These are phyloP conservation scores for Diaporthe helianthi DNA, from an alignment of 2,329 filamentous ascomycete genomes.

Conservation along the genomic window DNA sequence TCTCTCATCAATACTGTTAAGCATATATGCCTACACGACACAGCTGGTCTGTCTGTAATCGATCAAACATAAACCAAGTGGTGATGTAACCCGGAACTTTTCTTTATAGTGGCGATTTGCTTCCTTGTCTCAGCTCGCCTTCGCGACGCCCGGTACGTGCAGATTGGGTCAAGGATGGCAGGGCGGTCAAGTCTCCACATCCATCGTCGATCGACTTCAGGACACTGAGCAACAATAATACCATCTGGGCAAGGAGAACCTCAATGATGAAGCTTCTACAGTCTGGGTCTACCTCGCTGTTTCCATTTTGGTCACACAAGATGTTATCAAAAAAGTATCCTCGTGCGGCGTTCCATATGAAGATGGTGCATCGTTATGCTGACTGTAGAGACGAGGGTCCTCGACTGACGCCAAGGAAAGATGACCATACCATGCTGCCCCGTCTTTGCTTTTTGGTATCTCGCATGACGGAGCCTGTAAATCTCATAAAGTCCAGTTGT, in stretches of 20 bases:
- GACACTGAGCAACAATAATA: neutral
- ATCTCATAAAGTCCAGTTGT: neutral
- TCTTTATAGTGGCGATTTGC: neutral
- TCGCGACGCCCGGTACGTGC: neutral
- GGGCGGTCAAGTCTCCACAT: neutral
- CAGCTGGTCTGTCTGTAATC: neutral
- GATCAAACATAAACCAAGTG: neutral
- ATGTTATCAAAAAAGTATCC: neutral
- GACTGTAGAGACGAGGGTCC: neutral
- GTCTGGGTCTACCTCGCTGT: neutral
- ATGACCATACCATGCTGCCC: neutral
- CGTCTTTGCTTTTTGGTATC: neutral
- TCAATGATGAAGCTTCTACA: neutral
- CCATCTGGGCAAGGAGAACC: neutral
- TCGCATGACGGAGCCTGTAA: neutral
- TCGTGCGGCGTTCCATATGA: neutral
- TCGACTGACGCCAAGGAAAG: neutral
- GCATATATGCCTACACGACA: neutral
- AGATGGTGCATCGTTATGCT: neutral
- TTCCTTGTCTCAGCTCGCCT: neutral
- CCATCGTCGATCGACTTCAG: too few relatives aligned
- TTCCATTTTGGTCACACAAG: neutral
- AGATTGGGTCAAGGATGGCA: neutral
- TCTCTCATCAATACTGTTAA: neutral
- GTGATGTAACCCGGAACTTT: too few relatives aligned